Percentiles rank a stretch among this genome's conserved stretches.
Evolutionary conservation across 768 basidiomycete species (phyloP).

Genomic region (Rhizopogon vinicolor): DNA sequence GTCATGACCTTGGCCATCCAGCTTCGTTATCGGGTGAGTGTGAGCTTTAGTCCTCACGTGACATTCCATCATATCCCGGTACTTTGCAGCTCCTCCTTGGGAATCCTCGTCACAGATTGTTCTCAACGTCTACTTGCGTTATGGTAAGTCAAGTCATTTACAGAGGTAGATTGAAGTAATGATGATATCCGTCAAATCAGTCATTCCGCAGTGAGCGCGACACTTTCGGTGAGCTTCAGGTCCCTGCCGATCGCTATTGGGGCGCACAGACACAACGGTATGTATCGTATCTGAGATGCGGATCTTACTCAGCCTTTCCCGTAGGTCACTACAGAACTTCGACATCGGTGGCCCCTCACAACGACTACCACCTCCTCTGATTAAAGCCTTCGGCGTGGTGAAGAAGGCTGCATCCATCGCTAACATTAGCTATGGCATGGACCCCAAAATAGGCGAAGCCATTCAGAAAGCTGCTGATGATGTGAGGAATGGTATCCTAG

Average conservation of each 20-base stretch:
- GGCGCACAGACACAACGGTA: constrained; percentile 97
- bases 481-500: constrained; percentile 35
- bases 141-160: constrained; percentile 27
- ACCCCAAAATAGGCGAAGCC: constrained; percentile 79
- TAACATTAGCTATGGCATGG: constrained; percentile 87
- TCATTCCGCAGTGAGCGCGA: constrained; percentile 79
- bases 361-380: constrained; percentile 89
- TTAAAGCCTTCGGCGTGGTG: constrained; percentile 95
- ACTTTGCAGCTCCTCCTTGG: constrained; percentile 2
- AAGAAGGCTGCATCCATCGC: constrained; percentile 96
- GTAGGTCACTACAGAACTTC: constrained; percentile 91
- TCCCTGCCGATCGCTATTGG: constrained; percentile 89
- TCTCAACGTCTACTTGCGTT: constrained; percentile 26
- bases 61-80: constrained; percentile 3
- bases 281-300: constrained; percentile 4
- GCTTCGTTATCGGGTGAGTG: constrained; percentile 9
- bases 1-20: constrained; percentile 5
- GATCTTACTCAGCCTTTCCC: constrained; percentile 8
- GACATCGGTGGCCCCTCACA: constrained; percentile 96
- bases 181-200: constrained; percentile 35
- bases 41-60: constrained; percentile 15
- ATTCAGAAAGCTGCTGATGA: constrained; percentile 95
- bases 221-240: constrained; percentile 93
- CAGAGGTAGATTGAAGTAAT: not conserved
- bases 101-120: constrained; percentile 8